Base-by-base conservation (phyloP, 192 early-diverging fungal genomes). In the Coemansia sp. region DNA sequence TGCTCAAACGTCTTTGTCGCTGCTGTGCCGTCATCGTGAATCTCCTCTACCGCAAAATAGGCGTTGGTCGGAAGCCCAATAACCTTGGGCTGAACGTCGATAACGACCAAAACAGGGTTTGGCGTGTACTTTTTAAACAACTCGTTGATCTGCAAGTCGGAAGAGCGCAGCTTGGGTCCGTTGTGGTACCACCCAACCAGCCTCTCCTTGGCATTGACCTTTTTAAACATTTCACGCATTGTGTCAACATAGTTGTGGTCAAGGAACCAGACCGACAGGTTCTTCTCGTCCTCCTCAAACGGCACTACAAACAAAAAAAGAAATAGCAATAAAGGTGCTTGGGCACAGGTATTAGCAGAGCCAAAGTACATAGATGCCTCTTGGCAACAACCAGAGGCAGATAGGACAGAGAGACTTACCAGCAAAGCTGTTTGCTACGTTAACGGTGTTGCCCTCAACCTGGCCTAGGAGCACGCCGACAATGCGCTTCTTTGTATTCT, bases 221-320 rank as follows among this genome's bases (percentile, higher is more conserved):
- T 99, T 78, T 95, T 96, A 80, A 97, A 99, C 97, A 99, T 99
- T 62, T 98, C 96, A 63, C 95, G 95, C 97, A 99, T 99, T 5
- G 94, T 92, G 71, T 99, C 97, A 34, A 95, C 93, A 76, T 97
- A 99, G 83, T 97, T 95, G 86, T 99, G 96, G 83, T 99, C 97
- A 62, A 99, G 85, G 82, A 95, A 99, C 97, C 97, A 99, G 5
- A 98, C 94, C 5, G 88, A 88, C 11, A 93, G 94, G 83, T 97
- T 95, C 81, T 95, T 98, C 66, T 98, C 96, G 66, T 99, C 97
- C 78, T 99, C 97, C 83, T 99, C 97, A 73, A 99, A 99, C 18
- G 97, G 96, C 10, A 98, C 96, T 99, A 82, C 48, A 66, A 1
- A 58, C 6, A 6, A 11, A 20, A 1, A 58, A 13, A 6, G n/a